phyloP scores from a whole-genome alignment of 2,329 filamentous ascomycete genomes.

The Trichocomaceae sp. region DNA sequence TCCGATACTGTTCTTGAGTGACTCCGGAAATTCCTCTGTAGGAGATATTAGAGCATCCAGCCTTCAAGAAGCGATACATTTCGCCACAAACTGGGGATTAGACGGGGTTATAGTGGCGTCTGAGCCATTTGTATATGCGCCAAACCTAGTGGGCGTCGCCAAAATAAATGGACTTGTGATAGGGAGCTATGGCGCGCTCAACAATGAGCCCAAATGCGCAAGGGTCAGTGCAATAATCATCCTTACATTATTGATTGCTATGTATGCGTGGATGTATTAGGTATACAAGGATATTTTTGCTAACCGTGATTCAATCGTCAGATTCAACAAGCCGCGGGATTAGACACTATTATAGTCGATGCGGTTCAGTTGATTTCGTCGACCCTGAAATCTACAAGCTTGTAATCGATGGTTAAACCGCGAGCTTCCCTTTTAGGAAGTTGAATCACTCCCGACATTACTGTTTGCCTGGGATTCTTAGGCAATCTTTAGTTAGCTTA shows the following conservation, averaged over 20 bases:
- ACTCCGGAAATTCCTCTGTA: constrained; percentile 21
- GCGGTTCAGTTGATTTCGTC: background rate
- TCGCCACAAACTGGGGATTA: constrained; percentile 34
- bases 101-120: constrained; percentile 32
- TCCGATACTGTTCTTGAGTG: constrained; percentile 25
- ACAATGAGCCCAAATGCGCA: background rate
- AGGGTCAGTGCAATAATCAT: background rate
- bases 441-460: background rate
- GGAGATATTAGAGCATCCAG: constrained; percentile 30
- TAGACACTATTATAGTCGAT: background rate
- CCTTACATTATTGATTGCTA: background rate
- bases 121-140: constrained; percentile 32
- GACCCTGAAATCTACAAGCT: too few relatives aligned
- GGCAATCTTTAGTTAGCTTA: background rate
- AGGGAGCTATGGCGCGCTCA: background rate
- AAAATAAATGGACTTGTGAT: constrained; percentile 25
- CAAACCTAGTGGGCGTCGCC: constrained; percentile 30
- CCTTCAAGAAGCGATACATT: constrained; percentile 33
- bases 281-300: background rate
- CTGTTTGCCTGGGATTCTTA: background rate
- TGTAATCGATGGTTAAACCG: background rate
- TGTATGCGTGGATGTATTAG: background rate
- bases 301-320: background rate
- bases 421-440: background rate
- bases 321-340: background rate